phyloP scores from a whole-genome alignment of 1,284 basidiomycete genomes.

The Malassezia furfur region DNA sequence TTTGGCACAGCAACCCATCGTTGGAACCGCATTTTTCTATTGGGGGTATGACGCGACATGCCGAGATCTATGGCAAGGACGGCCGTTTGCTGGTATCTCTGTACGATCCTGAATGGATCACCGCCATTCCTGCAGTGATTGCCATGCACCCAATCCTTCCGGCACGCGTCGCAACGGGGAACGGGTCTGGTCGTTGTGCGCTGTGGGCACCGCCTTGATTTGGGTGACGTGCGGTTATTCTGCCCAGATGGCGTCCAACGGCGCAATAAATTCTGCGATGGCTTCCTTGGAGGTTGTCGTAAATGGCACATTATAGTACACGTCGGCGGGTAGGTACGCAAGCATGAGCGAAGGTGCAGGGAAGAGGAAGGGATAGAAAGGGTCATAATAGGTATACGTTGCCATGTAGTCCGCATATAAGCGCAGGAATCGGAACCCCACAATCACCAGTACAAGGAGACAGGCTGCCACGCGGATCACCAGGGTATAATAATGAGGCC shows the following conservation, averaged over 20 bases:
- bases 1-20: conserved; percentile 32
- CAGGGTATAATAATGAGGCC: too few relatives aligned
- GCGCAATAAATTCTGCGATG: background rate
- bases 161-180: conserved; percentile 31
- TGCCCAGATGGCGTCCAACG: background rate
- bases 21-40: conserved; percentile 38
- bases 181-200: conserved; percentile 33
- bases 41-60: conserved; percentile 39
- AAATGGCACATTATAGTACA: conserved; percentile 12
- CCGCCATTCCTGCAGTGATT: conserved; percentile 42
- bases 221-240: background rate
- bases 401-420: conserved; percentile 8
- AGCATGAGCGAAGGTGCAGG: conserved; percentile 1
- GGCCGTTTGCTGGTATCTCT: conserved; percentile 31
- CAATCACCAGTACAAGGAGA: background rate
- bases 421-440: background rate
- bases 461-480: too few relatives aligned
- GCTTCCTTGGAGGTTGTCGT: background rate
- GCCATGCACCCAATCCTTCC: conserved; percentile 33
- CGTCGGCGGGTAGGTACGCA: background rate
- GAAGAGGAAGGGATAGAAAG: conserved; percentile 1
- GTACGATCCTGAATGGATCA: conserved; percentile 40
- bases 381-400: conserved; percentile 11
- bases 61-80: conserved; percentile 34
- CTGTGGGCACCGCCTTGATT: conserved; percentile 24